These are phyloP conservation scores for Jasminum sambac DNA, from an alignment of 257 asterid genomes.

Conservation along the genomic window DNA sequence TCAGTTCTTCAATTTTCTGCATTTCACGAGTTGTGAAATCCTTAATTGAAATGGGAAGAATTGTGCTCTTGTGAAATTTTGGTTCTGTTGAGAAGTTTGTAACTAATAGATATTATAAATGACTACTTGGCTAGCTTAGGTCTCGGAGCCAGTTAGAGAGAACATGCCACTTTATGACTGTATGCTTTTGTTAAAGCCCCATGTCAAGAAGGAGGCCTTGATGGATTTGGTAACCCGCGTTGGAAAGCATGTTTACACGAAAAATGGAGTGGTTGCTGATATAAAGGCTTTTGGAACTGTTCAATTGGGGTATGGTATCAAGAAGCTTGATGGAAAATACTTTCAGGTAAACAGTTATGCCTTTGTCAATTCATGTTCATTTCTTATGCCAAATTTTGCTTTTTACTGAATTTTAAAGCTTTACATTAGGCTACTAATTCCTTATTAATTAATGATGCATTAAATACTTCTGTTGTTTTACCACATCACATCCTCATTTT, in stretches of 20 bases:
- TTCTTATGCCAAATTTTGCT: neutral
- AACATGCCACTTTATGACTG: slow-evolving; percentile 93
- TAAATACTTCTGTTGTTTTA: neutral
- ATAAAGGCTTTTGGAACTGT: slow-evolving; percentile 56
- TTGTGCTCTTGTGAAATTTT: neutral
- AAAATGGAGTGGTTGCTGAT: slow-evolving; percentile 73
- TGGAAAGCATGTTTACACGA: slow-evolving; percentile 66
- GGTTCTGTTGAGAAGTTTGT: neutral
- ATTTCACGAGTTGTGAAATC: neutral
- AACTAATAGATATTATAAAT: slow-evolving; percentile 22
- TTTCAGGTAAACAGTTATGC: slow-evolving; percentile 48
- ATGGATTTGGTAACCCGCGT: slow-evolving; percentile 54
- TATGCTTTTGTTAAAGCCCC: slow-evolving; percentile 80
- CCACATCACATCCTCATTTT: neutral
- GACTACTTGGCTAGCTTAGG: slow-evolving; percentile 13
- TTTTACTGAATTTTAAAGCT: neutral
- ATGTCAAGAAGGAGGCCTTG: slow-evolving; percentile 36
- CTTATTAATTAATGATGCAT: neutral
- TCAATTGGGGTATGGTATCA: slow-evolving; percentile 84
- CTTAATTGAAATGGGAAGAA: neutral
- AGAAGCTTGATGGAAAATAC: slow-evolving; percentile 80
- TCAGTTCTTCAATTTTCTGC: neutral
- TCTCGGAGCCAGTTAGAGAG: slow-evolving; percentile 15
- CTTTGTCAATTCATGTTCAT: neutral
- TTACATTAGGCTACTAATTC: neutral